Conservation (phyloP, 495 filamentous ascomycete species). For the Penicillium flavigenum region DNA sequence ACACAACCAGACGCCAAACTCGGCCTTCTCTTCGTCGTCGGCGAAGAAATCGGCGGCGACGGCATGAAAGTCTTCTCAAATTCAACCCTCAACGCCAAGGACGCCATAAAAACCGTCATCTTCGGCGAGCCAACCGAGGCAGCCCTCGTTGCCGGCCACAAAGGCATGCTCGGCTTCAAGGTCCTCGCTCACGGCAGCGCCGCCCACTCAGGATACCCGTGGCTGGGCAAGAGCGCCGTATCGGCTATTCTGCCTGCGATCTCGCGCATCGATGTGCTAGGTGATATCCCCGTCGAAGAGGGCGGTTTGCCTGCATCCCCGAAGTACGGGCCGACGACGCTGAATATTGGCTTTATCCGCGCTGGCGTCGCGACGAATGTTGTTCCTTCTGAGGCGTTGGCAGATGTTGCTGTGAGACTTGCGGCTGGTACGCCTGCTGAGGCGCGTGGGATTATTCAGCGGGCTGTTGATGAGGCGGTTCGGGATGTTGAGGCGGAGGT, state of each 20-base stretch:
- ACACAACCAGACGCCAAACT: conserved; percentile 46
- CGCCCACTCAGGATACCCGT: conserved; percentile 86
- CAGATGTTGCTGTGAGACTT: conserved; percentile 67
- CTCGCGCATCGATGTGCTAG: conserved; percentile 56
- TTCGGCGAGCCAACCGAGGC: conserved; percentile 90
- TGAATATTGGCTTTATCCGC: conserved; percentile 76
- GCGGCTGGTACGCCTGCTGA: conserved; percentile 65
- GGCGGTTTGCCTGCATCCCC: conserved; percentile 67
- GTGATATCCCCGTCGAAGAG: conserved; percentile 36
- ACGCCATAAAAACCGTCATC: conserved; percentile 65
- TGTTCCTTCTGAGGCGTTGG: conserved; percentile 69
- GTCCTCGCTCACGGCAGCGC: conserved; percentile 71
- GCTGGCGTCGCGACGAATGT: conserved; percentile 90
- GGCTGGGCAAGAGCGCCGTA: conserved; percentile 77
- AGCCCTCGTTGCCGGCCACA: conserved; percentile 85
- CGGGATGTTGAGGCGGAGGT: conserved; percentile 57
- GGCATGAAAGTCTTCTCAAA: conserved; percentile 69
- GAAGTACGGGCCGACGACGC: conserved; percentile 79
- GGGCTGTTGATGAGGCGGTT: conserved; percentile 60
- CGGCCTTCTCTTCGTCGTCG: conserved; percentile 84
- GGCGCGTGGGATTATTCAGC: conserved; percentile 50
- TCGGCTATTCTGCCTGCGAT: conserved; percentile 70
- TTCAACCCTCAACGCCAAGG: conserved; percentile 37
- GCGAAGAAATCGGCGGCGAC: conserved; percentile 77
- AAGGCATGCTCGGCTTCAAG: conserved; percentile 68